A percentile compares a stretch with the other conserved stretches of the same genome.
These are phyloP conservation scores for Boletus edulis DNA, from an alignment of 768 basidiomycete species.

Conservation along the genomic window DNA sequence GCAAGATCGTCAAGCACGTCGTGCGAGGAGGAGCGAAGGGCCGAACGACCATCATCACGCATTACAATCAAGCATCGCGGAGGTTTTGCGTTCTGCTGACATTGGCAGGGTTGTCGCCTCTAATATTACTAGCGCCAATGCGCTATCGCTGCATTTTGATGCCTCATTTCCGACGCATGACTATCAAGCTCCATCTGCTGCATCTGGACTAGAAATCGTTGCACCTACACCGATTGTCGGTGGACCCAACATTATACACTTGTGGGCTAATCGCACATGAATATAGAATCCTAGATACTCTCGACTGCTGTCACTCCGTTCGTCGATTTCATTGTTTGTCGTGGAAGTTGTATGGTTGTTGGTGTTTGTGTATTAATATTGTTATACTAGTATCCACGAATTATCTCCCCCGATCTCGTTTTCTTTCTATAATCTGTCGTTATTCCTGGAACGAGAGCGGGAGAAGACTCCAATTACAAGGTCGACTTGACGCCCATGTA, in stretches of 20 bases:
- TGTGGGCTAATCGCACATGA: constrained; percentile 34
- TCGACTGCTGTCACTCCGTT: background rate
- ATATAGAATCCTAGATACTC: constrained; percentile 4
- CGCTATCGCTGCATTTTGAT: constrained; percentile 36
- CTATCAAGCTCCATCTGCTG: constrained; percentile 16
- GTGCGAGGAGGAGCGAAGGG: constrained; percentile 25
- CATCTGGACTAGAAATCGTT: constrained; percentile 32
- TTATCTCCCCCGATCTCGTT: constrained; percentile 3
- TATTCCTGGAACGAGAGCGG: background rate
- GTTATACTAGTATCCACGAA: constrained; percentile 10
- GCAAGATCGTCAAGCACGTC: constrained; percentile 20
- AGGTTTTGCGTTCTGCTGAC: constrained; percentile 17
- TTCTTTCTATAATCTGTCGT: background rate
- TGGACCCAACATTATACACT: constrained; percentile 33
- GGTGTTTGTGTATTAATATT: constrained; percentile 20
- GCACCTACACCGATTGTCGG: constrained; percentile 35
- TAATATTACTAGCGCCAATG: constrained; percentile 29
- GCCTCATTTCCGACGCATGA: constrained; percentile 32
- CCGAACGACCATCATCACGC: constrained; percentile 15
- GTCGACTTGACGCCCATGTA: background rate
- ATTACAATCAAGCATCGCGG: constrained; percentile 21
- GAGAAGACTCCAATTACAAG: background rate
- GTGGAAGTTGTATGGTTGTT: constrained; percentile 10
- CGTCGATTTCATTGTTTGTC: background rate
- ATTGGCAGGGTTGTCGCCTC: constrained; percentile 14